Conservation (phyloP, 208 protist genomes). For the Blechomonas ayalai region DNA sequence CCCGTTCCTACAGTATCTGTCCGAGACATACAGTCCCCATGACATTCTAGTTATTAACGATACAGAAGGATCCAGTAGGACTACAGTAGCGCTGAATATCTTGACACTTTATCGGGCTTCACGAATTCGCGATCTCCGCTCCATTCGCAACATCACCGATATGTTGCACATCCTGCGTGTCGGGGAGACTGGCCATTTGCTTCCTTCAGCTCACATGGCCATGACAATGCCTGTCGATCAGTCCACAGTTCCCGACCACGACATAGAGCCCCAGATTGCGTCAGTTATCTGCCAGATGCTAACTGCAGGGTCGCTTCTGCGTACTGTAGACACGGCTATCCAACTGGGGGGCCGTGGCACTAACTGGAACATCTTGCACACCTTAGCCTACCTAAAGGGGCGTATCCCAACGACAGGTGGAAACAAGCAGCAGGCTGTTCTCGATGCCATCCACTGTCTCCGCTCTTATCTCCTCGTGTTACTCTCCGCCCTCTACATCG, state of each 20-base stretch:
- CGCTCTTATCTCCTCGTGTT: conserved; percentile 80
- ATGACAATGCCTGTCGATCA: conserved; percentile 12
- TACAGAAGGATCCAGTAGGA: conserved; percentile 55
- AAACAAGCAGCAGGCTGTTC: conserved; percentile 50
- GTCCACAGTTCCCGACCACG: conserved; percentile 41
- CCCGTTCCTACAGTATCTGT: conserved; percentile 68
- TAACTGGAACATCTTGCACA: conserved; percentile 77
- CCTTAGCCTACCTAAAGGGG: conserved; percentile 56
- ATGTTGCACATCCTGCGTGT: conserved; percentile 39
- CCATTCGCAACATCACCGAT: conserved; percentile 23
- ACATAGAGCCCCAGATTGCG: conserved; percentile 63
- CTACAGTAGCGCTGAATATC: conserved; percentile 76
- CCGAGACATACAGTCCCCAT: conserved; percentile 18
- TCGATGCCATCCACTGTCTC: conserved; percentile 53
- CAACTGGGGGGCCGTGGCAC: conserved; percentile 49
- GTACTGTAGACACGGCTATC: conserved; percentile 63
- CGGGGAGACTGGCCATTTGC: conserved; percentile 14
- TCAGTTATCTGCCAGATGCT: conserved; percentile 87
- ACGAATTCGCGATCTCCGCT: conserved; percentile 30
- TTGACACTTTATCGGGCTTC: conserved; percentile 63
- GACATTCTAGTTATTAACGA: conserved; percentile 81
- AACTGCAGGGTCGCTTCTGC: conserved; percentile 61
- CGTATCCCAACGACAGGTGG: conserved; percentile 23
- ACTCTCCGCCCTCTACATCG: conserved; percentile 72
- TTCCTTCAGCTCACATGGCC: conserved; percentile 38